Percentiles rank a stretch among this genome's conserved stretches.
Evolutionary conservation across 2,329 filamentous ascomycete species (phyloP).

Genomic region (Trichoderma sp.): DNA sequence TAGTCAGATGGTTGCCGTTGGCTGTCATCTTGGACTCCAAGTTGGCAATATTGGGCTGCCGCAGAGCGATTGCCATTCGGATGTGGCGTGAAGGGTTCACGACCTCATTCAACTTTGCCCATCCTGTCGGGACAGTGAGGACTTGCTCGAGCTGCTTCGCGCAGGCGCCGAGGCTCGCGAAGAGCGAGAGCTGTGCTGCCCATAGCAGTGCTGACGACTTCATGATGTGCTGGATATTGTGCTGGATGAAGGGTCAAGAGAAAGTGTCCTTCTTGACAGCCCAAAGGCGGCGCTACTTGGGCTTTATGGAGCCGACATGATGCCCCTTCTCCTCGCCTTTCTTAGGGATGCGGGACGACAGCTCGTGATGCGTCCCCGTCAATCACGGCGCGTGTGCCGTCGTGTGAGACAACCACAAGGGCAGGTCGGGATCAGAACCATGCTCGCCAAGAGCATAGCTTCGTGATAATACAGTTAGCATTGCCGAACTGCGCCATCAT

Average conservation of each 20-base stretch:
- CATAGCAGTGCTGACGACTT: conserved; percentile 24
- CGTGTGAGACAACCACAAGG: conserved; percentile 22
- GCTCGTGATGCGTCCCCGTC: background rate
- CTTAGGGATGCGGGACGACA: conserved; percentile 7
- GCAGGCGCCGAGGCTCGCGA: conserved; percentile 32
- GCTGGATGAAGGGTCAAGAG: background rate
- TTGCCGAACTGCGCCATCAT: background rate
- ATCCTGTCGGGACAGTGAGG: conserved; percentile 35
- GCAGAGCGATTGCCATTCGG: conserved; percentile 38
- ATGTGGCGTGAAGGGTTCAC: conserved; percentile 33
- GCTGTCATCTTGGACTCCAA: conserved; percentile 33
- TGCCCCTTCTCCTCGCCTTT: background rate
- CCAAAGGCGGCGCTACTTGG: background rate
- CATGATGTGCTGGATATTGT: conserved; percentile 24
- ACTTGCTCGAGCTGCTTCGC: conserved; percentile 35
- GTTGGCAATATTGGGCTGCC: conserved; percentile 36
- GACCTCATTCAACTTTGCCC: conserved; percentile 32
- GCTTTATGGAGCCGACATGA: background rate
- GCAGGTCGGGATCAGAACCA: conserved; percentile 14
- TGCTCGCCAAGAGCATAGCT: conserved; percentile 14
- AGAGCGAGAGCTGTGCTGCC: conserved; percentile 28
- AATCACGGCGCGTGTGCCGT: background rate
- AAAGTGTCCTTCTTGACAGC: background rate
- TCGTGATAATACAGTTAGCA: background rate
- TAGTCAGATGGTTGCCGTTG: conserved; percentile 37